phyloP scores from a whole-genome alignment of 768 basidiomycete genomes.

The Pholiota molesta region DNA sequence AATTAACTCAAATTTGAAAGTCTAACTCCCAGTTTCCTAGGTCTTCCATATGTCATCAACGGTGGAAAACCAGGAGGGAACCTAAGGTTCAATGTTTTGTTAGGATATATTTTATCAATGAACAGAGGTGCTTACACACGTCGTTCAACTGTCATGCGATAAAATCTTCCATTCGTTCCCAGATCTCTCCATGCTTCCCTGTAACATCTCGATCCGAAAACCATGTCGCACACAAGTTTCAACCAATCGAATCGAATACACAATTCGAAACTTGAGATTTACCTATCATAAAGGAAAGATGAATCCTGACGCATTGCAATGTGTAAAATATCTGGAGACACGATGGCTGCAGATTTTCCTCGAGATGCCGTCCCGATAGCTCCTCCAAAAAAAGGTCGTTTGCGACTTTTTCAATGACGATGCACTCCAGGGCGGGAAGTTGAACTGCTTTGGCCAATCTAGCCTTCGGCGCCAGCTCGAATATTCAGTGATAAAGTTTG shows the following conservation, averaged over 20 bases:
- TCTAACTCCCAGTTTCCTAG: background rate
- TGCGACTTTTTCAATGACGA: constrained; percentile 17
- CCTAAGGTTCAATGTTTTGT: background rate
- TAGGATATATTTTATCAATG: background rate
- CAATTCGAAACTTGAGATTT: constrained; percentile 1
- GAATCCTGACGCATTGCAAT: constrained; percentile 11
- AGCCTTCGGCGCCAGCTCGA: constrained; percentile 8
- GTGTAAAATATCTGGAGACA: constrained; percentile 15
- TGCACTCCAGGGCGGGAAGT: constrained; percentile 9
- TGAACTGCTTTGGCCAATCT: constrained; percentile 6
- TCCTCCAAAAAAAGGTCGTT: background rate
- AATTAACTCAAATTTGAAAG: background rate
- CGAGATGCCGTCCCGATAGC: background rate
- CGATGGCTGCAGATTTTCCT: constrained; percentile 12
- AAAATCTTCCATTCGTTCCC: constrained; percentile 17
- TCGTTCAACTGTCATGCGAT: constrained; percentile 9
- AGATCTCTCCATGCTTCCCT: constrained; percentile 19
- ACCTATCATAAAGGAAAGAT: constrained; percentile 10
- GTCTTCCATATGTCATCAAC: background rate
- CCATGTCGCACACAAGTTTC: constrained; percentile 8
- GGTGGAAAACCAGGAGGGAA: background rate
- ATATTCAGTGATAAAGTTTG: constrained; percentile 16
- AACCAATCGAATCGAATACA: constrained; percentile 15
- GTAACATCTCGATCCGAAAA: constrained; percentile 19
- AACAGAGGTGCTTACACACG: constrained; percentile 9